Evolutionary conservation across 2,329 filamentous ascomycete genomes (phyloP), one percentile per base, ranked within the genome.

Genomic region (Talaromyces amestolkiae): DNA sequence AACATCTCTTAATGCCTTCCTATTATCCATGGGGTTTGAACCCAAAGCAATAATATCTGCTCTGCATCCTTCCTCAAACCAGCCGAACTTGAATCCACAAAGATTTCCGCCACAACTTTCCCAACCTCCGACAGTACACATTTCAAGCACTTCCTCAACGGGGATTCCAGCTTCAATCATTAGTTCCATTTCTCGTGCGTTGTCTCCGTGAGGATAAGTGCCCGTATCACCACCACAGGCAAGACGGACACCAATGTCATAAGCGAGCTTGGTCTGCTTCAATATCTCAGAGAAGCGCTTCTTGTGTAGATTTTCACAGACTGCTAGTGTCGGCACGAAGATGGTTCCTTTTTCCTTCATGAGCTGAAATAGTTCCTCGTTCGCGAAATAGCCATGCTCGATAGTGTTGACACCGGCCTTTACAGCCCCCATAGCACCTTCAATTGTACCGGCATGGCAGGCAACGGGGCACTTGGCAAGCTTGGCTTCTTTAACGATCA

Each of bases 41-140:
- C 80, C 75, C 11, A 86, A 66, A 0, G 82, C 84, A 58, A 86
- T 78, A 11, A 86, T 78, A 72, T 86, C 85, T 0, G 84, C 84
- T 9, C 80, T 74, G 45, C 75, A 79, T 0, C 83, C 84, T 59
- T 79, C 72, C 60, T 82, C 82, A 31, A 86, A 71, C 74, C 79
- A 83, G 1, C 85, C 85, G 70, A 87, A 87, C 22, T 77, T 74
- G 61, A 79, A 77, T 0, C 84, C 85, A 65, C 81, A 84, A 58
- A 79, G 75, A 39, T 86, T 82, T 2, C 78, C 80, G 0, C 85
- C 84, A 66, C 85, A 87, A 7, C 83, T 79, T 65, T 85, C 80
- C 84, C 84, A 87, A 0, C 85, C 85, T 24, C 79, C 80, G 2
- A 86, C 68, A 6, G 82, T 86, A 15, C 78, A 80, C 4, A 83